Base-by-base conservation (phyloP, 352 stramenopile species). In the Globisporangium canariense region DNA sequence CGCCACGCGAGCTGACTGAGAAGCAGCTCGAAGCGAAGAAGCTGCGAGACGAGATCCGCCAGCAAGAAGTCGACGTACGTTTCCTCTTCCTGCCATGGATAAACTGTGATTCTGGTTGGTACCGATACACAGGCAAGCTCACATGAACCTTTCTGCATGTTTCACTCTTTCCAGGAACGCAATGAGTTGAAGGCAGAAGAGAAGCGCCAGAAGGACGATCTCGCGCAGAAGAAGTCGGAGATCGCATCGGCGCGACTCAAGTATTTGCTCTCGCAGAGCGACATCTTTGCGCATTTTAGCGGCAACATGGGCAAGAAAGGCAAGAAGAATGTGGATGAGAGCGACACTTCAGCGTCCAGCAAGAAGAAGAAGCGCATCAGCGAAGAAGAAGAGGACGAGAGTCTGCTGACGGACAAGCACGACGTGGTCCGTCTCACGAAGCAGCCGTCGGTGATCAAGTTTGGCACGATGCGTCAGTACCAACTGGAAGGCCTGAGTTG, bases 401-500 rank as follows among this genome's bases (percentile, higher is more conserved):
- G 79, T n/a, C 66, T 93, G 60, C 65, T 91, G 40, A 76, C 83
- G 16, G 83, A 91, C 68, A 88, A 88, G 70, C 69, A 93, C 68
- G 80, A 97, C 57, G 89, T 97, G 28, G 90, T 98, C 59, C 81
- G 98, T 3, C 79, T 98, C 46, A 94, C 90, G 11, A 89, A 98
- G 60, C 89, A 97, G 56, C 96, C 96, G 54, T 93, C 79, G 1
- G 75, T 87, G n/a, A 97, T 98, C 74, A 91, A 98, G 62, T 94
- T 91, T 65, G 91, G 96, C 41, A 91, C 72, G 2, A 99, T 99
- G 96, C 92, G 97, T 65, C 87, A 97, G 71, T 99, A 99, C 79
- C 98, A 99, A 75, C 69, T 99, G 25, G 85, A 94, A 70, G 98
- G 98, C n/a, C 78, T 99, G 52, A 98, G 97, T 70, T 99, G 97